Evolutionary conservation across 768 basidiomycete genomes (phyloP).

Genomic region (Leccinum broughii): DNA sequence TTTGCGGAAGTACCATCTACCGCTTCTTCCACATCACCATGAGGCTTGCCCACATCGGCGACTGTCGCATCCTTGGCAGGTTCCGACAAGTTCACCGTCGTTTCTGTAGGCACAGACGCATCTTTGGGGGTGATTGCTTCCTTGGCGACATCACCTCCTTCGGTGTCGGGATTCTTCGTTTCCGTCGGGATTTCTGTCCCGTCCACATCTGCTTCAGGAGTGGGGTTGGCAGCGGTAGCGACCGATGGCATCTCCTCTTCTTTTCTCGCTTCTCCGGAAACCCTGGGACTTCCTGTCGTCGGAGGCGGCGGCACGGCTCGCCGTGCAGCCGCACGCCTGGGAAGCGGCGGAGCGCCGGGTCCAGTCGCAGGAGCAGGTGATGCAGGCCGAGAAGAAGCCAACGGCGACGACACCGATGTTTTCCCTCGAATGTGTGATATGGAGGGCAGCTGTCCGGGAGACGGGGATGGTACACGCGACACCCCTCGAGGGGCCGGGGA

Average conservation of each 20-base stretch:
- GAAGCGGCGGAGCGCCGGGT: slow-evolving; percentile 53
- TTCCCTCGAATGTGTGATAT: slow-evolving; percentile 20
- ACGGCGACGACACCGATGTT: slow-evolving; percentile 23
- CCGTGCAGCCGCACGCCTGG: slow-evolving; percentile 63
- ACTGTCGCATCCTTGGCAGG: neutral
- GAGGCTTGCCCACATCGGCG: neutral
- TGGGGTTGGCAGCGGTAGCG: neutral
- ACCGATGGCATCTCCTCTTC: slow-evolving; percentile 3
- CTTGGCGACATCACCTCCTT: neutral
- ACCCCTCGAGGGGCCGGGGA: slow-evolving; percentile 22
- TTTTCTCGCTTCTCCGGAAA: slow-evolving; percentile 1
- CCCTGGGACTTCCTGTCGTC: neutral
- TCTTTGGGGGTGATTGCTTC: neutral
- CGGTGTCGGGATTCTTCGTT: neutral
- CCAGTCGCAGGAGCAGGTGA: slow-evolving; percentile 34
- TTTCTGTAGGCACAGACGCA: neutral
- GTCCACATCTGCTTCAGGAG: neutral
- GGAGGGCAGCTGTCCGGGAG: slow-evolving; percentile 9
- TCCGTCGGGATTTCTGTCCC: slow-evolving; percentile 5
- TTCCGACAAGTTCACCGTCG: neutral
- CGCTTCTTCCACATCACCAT: neutral
- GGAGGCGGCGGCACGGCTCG: slow-evolving; percentile 32
- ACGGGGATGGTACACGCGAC: slow-evolving; percentile 12
- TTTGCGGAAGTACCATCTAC: neutral
- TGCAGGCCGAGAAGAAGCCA: slow-evolving; percentile 36